These are phyloP conservation scores for Nemania sp. DNA, from an alignment of 2,329 filamentous ascomycete species.

Conservation along the genomic window DNA sequence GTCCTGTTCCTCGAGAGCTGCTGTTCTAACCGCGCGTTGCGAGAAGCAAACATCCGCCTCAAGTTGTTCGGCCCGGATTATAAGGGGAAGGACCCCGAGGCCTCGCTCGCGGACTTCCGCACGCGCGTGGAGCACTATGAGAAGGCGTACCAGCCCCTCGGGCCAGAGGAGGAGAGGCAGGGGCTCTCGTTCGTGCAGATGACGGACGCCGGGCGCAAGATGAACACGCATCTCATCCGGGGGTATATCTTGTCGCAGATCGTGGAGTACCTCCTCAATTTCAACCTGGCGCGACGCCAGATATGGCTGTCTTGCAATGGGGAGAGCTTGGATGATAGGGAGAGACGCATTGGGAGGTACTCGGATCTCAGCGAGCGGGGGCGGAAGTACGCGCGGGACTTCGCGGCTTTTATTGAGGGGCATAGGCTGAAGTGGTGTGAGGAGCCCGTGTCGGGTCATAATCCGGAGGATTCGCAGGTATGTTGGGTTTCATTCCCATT, in stretches of 20 bases:
- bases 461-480: constrained; percentile 22
- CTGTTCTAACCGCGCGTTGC: constrained; percentile 27
- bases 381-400: constrained; percentile 17
- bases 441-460: constrained; percentile 27
- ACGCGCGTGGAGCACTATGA: constrained; percentile 31
- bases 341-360: constrained; percentile 30
- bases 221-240: constrained; percentile 35
- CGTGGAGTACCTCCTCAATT: constrained; percentile 37
- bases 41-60: constrained; percentile 35
- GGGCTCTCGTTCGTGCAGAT: constrained; percentile 36
- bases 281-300: constrained; percentile 32
- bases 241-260: constrained; percentile 37
- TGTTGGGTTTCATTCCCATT: background rate
- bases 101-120: constrained; percentile 33
- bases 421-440: constrained; percentile 26
- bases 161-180: constrained; percentile 26
- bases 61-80: constrained; percentile 35
- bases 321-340: constrained; percentile 30
- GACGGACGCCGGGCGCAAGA: constrained; percentile 33
- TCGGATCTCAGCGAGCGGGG: constrained; percentile 33
- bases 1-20: constrained; percentile 33
- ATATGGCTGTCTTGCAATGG: constrained; percentile 36
- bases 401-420: constrained; percentile 29
- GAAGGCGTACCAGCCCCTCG: constrained; percentile 34
- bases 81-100: constrained; percentile 30